These are phyloP conservation scores for Botryosphaeria agaves DNA, from an alignment of 2,329 filamentous ascomycete species.

Conservation along the genomic window DNA sequence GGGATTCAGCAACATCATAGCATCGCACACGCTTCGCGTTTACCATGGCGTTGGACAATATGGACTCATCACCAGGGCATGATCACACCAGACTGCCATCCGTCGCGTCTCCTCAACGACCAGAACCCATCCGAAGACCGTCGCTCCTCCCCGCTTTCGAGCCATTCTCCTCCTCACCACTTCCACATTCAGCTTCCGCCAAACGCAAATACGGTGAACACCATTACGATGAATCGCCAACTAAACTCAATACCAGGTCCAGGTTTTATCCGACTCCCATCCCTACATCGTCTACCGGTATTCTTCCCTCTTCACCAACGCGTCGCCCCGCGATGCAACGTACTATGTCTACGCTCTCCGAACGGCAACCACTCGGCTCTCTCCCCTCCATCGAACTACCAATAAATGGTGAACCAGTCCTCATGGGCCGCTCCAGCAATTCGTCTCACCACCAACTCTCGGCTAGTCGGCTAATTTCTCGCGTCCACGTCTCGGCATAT, in stretches of 20 bases:
- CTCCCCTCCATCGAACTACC: slow-evolving; percentile 71
- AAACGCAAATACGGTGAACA: slow-evolving; percentile 48
- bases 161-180: slow-evolving; percentile 60
- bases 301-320: slow-evolving; percentile 75
- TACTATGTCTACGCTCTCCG: slow-evolving; percentile 44
- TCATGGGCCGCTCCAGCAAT: slow-evolving; percentile 87
- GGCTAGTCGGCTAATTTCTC: slow-evolving; percentile 79
- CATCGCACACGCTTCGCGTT: too few relatives aligned
- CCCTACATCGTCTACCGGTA: slow-evolving; percentile 83
- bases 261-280: slow-evolving; percentile 81
- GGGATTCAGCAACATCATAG: too few relatives aligned
- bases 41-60: too few relatives aligned
- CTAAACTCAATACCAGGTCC: slow-evolving; percentile 30
- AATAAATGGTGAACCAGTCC: slow-evolving; percentile 61
- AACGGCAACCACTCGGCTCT: slow-evolving; percentile 67
- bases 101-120: slow-evolving; percentile 3
- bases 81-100: too few relatives aligned
- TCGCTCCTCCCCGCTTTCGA: slow-evolving; percentile 65
- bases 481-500: slow-evolving; percentile 77
- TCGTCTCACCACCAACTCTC: slow-evolving; percentile 93
- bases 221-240: slow-evolving; percentile 27
- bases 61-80: neutral
- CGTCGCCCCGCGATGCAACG: slow-evolving; percentile 37
- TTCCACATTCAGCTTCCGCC: slow-evolving; percentile 47
- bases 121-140: slow-evolving; percentile 38